Base-by-base conservation (phyloP, 2,329 filamentous ascomycete genomes). In the Diaporthe velutina region DNA sequence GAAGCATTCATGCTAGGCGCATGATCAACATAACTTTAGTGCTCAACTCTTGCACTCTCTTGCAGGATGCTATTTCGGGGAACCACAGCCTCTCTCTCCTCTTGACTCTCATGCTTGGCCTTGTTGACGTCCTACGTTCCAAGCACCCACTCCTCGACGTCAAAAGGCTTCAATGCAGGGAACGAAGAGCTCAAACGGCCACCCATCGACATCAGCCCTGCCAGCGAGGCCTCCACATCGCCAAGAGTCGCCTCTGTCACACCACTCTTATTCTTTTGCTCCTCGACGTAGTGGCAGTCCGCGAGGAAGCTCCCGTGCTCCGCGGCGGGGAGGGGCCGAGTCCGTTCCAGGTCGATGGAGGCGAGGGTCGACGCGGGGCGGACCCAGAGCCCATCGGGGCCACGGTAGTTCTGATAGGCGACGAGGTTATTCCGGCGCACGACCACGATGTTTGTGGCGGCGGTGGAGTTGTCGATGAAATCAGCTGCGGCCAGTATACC, bases 361-460 rank as follows among this genome's bases (percentile, higher is more conserved):
- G 35, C 8, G 70, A 71, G 45, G 10, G 77, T 67, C 13, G 54
- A 40, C 2, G 77, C 42, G 17, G 74, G 71, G 35, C 45, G 38
- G 42, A 66, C 50, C 70, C 33, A 75, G 17, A 28, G 45, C 19
- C 33, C 57, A 28, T 28, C 57, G 13, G 40, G 19, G 7, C 64
- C 40, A 35, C 75, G 73, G 52, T 35, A 22, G 70, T 76, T 70
- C 40, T 72, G 74, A 50, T 80, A 83, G 2, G 82, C 83, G 13
- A 86, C 85, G 45, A 82, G 45, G 68, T 83, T 82, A 1, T 82
- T 84, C 45, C 85, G 80, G 25, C 85, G 78, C 38, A 87, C 80
- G 4, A 87, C 81, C 1, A 86, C 75, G 2, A 86, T 83, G 75
- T 82, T 79, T 35, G 86, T 82, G 3, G 81, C 79, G 4, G 74